phyloP scores from a whole-genome alignment of 1,139 yeast genomes.

The Protomyces lactucae-debilis region DNA sequence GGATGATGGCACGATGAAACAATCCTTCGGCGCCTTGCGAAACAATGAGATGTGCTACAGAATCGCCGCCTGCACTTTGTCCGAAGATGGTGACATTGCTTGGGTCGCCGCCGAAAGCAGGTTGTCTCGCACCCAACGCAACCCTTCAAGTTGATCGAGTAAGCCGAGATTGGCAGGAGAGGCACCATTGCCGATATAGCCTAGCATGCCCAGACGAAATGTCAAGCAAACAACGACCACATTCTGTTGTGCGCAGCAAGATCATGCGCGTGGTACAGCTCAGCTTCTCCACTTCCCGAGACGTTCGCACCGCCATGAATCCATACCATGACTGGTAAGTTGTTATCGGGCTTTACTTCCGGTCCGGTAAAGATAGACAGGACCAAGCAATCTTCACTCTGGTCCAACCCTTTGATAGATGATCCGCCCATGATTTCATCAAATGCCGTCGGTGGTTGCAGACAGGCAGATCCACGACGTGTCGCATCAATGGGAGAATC shows the following conservation, averaged over 20 bases:
- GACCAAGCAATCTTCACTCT: conserved; percentile 1
- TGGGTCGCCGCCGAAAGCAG: conserved; percentile 42
- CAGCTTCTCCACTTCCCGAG: not conserved
- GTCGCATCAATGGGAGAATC: not conserved
- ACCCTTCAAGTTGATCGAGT: conserved; percentile 39
- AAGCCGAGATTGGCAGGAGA: conserved; percentile 37
- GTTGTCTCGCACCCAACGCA: conserved; percentile 41
- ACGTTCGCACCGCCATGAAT: not conserved
- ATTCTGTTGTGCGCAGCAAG: not conserved
- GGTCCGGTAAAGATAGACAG: not conserved
- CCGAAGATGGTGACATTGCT: conserved; percentile 25
- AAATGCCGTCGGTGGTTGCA: not conserved
- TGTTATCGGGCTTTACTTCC: not conserved
- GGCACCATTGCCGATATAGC: not conserved
- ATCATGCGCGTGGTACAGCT: not conserved
- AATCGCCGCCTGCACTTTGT: not conserved
- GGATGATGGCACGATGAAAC: conserved; percentile 1
- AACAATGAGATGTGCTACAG: not conserved
- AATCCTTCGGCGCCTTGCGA: not conserved
- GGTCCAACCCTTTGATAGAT: not conserved
- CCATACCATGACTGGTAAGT: conserved; percentile 1
- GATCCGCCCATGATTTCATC: not conserved
- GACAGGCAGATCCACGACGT: not conserved
- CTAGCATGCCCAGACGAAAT: conserved; percentile 1
- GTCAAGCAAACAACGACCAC: not conserved